These are phyloP conservation scores for Tricharina praecox DNA, from an alignment of 495 filamentous ascomycete genomes.

Conservation along the genomic window DNA sequence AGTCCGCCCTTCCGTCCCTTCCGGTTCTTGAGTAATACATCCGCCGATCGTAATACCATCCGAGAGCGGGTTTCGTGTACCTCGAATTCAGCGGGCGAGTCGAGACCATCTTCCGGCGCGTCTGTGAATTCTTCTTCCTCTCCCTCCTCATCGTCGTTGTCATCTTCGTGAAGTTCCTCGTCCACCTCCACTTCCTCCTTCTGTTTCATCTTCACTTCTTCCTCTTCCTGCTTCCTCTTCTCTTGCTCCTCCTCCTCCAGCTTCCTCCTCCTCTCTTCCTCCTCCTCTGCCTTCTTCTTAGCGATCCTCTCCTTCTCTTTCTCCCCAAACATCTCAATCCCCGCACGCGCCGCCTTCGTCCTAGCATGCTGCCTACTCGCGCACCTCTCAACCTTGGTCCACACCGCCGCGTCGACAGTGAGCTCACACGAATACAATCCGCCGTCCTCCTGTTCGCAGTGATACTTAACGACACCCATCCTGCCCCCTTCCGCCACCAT, in stretches of 20 bases:
- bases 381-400: not conserved
- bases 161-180: not conserved
- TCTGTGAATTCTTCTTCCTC: not conserved
- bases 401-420: not conserved
- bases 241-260: not conserved
- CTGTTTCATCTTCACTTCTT: not conserved
- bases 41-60: too few species aligned
- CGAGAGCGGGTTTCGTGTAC: too few species aligned
- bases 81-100: too few species aligned
- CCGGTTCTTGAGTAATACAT: too few species aligned
- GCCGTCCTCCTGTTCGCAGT: not conserved
- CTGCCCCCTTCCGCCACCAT: conserved; percentile 22
- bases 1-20: too few species aligned
- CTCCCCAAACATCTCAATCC: not conserved
- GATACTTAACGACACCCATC: not conserved
- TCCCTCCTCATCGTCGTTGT: not conserved
- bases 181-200: not conserved
- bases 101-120: too few species aligned
- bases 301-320: not conserved
- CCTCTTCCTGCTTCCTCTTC: not conserved
- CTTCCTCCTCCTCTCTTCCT: not conserved
- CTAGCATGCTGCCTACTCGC: not conserved
- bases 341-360: conserved; percentile 1
- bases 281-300: not conserved
- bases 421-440: not conserved